A percentile compares a stretch with the other conserved stretches of the same genome.
Conservation (phyloP, 306 rosid genomes). For the Cucumis cinereus region DNA sequence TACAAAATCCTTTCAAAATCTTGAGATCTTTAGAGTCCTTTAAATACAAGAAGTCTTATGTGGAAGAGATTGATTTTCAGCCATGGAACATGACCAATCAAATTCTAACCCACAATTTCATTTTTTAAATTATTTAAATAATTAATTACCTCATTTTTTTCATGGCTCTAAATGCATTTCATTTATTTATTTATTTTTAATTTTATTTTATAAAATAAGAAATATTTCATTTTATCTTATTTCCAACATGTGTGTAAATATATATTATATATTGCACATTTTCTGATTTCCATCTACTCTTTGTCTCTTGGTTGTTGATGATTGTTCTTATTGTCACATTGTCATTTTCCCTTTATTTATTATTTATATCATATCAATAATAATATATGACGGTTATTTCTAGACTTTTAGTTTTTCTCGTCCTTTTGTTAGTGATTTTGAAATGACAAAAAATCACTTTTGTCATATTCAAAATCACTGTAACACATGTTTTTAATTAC, state of each 20-base stretch:
- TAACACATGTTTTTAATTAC: too few species aligned
- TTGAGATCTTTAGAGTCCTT: constrained; percentile 20
- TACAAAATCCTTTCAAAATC: constrained; percentile 11
- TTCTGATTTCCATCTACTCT: background rate
- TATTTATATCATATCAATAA: background rate
- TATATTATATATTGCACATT: background rate
- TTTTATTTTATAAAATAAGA: too few species aligned
- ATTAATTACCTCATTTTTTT: background rate
- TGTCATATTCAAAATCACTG: too few species aligned
- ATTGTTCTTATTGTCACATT: background rate
- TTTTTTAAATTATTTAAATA: background rate
- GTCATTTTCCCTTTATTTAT: background rate
- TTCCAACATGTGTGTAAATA: constrained; percentile 2
- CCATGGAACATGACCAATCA: constrained; percentile 42
- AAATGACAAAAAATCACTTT: too few species aligned
- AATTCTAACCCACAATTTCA: background rate
- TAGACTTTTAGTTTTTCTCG: too few species aligned
- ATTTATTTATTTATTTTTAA: background rate
- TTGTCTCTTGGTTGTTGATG: background rate
- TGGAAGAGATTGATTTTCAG: constrained; percentile 27
- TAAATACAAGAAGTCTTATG: constrained; percentile 22
- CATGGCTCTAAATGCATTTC: constrained; percentile 1
- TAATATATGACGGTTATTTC: background rate
- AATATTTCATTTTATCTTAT: background rate
- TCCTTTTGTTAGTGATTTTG: too few species aligned